Conservation (phyloP, 768 basidiomycete genomes). For the Favolaschia claudopus region DNA sequence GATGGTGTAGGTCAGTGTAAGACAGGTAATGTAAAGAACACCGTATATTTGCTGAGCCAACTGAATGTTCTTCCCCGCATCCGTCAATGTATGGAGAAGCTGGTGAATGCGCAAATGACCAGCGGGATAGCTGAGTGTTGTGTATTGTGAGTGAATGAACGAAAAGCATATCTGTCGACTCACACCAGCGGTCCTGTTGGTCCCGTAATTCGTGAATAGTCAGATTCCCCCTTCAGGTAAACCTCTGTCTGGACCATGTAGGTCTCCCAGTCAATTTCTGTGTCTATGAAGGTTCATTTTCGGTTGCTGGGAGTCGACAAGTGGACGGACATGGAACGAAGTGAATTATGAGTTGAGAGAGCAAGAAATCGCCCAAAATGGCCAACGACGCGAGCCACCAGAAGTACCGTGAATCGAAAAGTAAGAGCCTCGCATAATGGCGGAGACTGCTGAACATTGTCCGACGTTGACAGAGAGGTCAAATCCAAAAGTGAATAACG, state of each 20-base stretch:
- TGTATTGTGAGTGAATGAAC: neutral
- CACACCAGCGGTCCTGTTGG: conserved; percentile 95
- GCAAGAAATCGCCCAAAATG: conserved; percentile 75
- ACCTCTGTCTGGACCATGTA: conserved; percentile 90
- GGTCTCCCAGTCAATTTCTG: conserved; percentile 98
- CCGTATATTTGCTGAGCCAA: conserved; percentile 84
- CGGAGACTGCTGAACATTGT: conserved; percentile 10
- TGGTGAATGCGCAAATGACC: conserved; percentile 89
- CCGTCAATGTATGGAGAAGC: conserved; percentile 68
- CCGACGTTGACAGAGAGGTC: neutral
- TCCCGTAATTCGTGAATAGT: conserved; percentile 84
- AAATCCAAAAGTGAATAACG: conserved; percentile 10
- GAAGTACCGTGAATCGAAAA: conserved; percentile 66
- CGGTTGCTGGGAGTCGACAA: conserved; percentile 7
- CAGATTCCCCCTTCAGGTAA: conserved; percentile 81
- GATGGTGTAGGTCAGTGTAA: conserved; percentile 70
- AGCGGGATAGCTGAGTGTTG: conserved; percentile 82
- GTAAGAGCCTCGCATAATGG: conserved; percentile 32
- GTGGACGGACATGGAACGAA: conserved; percentile 80
- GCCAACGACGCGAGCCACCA: conserved; percentile 70
- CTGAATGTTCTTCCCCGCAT: conserved; percentile 63
- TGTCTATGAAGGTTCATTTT: conserved; percentile 63
- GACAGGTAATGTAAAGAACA: conserved; percentile 71
- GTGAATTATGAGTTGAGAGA: conserved; percentile 82
- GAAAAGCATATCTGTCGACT: conserved; percentile 31